Percentiles rank a stretch among this genome's conserved stretches.
Conservation (phyloP, 768 basidiomycete species). For the Tubosaeta brunneosetosa region DNA sequence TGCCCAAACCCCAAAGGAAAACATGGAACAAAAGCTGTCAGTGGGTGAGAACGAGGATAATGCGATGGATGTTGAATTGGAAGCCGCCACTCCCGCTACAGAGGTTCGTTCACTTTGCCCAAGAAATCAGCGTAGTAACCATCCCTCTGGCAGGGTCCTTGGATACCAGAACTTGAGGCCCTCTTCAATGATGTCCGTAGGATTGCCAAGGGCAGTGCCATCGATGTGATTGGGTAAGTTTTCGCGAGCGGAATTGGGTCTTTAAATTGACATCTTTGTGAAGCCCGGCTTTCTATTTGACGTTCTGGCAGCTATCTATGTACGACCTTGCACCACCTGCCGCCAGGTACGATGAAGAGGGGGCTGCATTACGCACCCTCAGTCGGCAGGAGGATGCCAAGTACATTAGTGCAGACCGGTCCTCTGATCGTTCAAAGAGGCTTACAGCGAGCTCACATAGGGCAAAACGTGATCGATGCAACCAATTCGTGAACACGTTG, state of each 20-base stretch:
- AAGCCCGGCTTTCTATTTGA: constrained; percentile 89
- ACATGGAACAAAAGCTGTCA: constrained; percentile 18
- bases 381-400: constrained; percentile 67
- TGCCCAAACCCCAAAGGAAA: constrained; percentile 27
- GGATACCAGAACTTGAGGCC: constrained; percentile 69
- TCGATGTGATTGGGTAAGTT: constrained; percentile 68
- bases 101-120: constrained; percentile 14
- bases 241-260: constrained; percentile 1
- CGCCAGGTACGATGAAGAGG: constrained; percentile 75
- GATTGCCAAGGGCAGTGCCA: constrained; percentile 62
- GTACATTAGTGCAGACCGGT: constrained; percentile 64
- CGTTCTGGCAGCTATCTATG: constrained; percentile 95
- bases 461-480: constrained; percentile 61
- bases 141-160: constrained; percentile 50
- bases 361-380: constrained; percentile 51
- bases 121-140: constrained; percentile 3
- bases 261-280: constrained; percentile 4
- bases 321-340: constrained; percentile 83
- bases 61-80: constrained; percentile 50
- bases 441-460: constrained; percentile 54
- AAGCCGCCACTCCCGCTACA: constrained; percentile 22
- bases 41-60: constrained; percentile 39
- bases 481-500: constrained; percentile 52
- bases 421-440: constrained; percentile 59
- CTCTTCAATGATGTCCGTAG: constrained; percentile 74